Conservation (phyloP, 2,329 filamentous ascomycete species). For the Sordariomycetes sp. region DNA sequence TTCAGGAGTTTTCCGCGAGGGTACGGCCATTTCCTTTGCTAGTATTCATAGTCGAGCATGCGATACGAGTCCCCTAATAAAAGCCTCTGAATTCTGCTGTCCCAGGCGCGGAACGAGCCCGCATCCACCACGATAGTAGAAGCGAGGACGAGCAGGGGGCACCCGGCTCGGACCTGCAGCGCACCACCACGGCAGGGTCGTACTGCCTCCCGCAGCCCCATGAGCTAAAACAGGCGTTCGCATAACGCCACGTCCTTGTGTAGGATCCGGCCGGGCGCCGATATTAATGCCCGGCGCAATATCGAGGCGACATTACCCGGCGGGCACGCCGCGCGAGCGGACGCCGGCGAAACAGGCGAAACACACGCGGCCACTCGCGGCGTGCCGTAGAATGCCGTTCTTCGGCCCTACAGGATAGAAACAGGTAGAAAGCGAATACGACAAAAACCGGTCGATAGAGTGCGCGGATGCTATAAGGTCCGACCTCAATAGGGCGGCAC, state of each 20-base stretch:
- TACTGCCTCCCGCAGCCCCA: background rate
- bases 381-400: too few species aligned
- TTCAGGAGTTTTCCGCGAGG: background rate
- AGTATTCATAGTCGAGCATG: background rate
- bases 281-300: background rate
- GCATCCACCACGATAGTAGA: background rate
- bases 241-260: background rate
- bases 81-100: background rate
- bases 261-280: background rate
- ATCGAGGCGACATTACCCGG: too few species aligned
- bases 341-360: too few species aligned
- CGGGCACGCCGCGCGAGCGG: too few species aligned
- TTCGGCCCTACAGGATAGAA: too few species aligned
- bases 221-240: background rate
- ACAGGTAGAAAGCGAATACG: too few species aligned
- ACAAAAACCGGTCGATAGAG: too few species aligned
- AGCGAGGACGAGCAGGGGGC: background rate
- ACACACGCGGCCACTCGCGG: too few species aligned
- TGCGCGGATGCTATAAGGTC: too few species aligned
- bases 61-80: background rate
- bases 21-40: background rate
- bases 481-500: too few species aligned
- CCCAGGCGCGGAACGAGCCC: background rate
- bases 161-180: background rate
- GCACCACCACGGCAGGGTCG: background rate